These are phyloP conservation scores for Bonia amplexicaulis DNA, from an alignment of 176 grass and related monocot genomes.

Conservation along the genomic window DNA sequence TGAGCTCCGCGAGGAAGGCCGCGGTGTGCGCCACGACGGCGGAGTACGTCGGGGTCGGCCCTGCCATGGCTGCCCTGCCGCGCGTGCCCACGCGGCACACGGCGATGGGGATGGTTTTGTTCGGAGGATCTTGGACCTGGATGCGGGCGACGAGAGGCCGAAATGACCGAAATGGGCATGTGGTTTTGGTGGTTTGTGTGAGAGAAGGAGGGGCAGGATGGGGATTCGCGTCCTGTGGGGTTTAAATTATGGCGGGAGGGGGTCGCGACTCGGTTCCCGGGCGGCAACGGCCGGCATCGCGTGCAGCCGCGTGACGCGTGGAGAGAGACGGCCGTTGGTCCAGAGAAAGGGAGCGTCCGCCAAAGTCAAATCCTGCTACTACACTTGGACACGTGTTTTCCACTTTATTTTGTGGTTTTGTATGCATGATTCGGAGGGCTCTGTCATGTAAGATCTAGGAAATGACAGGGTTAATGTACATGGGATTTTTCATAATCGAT, in stretches of 20 bases:
- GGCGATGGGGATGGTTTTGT: not conserved
- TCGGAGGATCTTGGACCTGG: not conserved
- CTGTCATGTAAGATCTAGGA: not conserved
- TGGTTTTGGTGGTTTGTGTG: no score
- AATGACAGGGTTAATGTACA: not conserved
- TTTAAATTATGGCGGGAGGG: slow-evolving; percentile 46
- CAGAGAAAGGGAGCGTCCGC: not conserved
- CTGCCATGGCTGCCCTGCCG: slow-evolving; percentile 24
- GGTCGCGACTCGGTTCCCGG: slow-evolving; percentile 16
- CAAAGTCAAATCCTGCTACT: not conserved
- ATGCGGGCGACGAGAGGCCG: not conserved
- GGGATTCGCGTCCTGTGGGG: not conserved
- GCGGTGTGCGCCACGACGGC: slow-evolving; percentile 36
- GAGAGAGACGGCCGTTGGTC: not conserved
- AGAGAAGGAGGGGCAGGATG: not conserved
- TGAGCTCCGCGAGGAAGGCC: slow-evolving; percentile 47
- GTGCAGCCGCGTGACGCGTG: slow-evolving; percentile 26
- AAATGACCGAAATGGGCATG: slow-evolving; percentile 16
- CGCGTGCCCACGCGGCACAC: not conserved
- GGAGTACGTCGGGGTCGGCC: slow-evolving; percentile 4
- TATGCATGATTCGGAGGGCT: not conserved
- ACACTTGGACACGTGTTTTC: not conserved
- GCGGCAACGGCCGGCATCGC: slow-evolving; percentile 34
- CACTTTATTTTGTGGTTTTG: not conserved
- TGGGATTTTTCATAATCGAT: not conserved